Evolutionary conservation across 805 yeast genomes (phyloP), one percentile per base, ranked within the genome.

Genomic region (Yarrowia alimentaria): DNA sequence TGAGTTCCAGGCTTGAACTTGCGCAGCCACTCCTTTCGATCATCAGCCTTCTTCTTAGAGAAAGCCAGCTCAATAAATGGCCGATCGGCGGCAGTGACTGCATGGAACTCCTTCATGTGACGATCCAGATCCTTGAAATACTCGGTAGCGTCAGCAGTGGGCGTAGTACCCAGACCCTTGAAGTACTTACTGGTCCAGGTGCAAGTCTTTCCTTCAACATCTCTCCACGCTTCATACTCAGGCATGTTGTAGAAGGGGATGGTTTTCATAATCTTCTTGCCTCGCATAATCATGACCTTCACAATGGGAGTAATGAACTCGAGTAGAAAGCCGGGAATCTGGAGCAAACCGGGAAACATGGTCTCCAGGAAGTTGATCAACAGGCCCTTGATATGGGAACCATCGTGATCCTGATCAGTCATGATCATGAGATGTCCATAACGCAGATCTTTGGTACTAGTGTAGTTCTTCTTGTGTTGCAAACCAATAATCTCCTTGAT

Each of bases 391-490:
- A 93, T 93, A 72, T 93, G 99, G 13, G 95, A 85, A 55, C 99
- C 99, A 75, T 93, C 99, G 60, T 90, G 95, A 87, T 93, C 99
- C 70, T 93, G 99, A 84, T 93, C 99, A 6, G 99, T 89, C 98
- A 93, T 93, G 64, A 93, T 89, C 98, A 93, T 93, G 47, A 93
- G 77, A 65, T 89, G 96, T 28, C 99, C 99, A 63, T 93, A 93
- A 65, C 99, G 80, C 56, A 93, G 72, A 4, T 83, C 80, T 53
- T 78, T 77, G 12, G 85, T 73, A 57, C 81, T 83, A 16, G 80
- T 81, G 64, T 93, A 93, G 33, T 73, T 74, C 68, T 88, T 91
- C 60, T 85, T 88, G 68, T 93, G 99, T 66, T 90, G 96, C 52
- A 93, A 72, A 16, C 99, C 99, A 72, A 93, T 85, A 60, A 93